Percentiles rank a stretch among this genome's conserved stretches.
These are phyloP conservation scores for Solanum tarapatanum DNA, from an alignment of 257 asterid species.

Conservation along the genomic window DNA sequence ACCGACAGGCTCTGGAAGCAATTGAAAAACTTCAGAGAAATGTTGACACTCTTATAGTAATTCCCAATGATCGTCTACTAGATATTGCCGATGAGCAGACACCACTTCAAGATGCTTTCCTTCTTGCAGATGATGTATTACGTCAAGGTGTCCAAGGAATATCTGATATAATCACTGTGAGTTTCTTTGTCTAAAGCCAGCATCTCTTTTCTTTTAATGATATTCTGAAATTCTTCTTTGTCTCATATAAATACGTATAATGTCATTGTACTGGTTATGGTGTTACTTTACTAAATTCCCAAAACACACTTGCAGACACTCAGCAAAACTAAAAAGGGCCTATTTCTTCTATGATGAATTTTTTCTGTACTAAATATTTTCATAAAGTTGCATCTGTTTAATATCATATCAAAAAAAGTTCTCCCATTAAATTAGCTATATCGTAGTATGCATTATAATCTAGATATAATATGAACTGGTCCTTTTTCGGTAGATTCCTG, in stretches of 20 bases:
- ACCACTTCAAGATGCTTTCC: conserved; percentile 96
- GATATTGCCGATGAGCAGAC: conserved; percentile 94
- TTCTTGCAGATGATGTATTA: conserved; percentile 94
- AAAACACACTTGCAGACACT: neutral
- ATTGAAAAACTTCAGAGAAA: conserved; percentile 92
- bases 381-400: neutral
- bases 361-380: neutral
- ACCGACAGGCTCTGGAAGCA: conserved; percentile 77
- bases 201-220: neutral
- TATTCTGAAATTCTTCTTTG: neutral
- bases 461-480: neutral
- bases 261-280: neutral
- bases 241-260: neutral
- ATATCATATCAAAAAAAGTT: neutral
- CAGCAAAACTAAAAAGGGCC: neutral
- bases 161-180: conserved; percentile 89
- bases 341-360: neutral
- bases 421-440: neutral
- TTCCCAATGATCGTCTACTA: conserved; percentile 91
- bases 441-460: neutral
- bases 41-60: conserved; percentile 91
- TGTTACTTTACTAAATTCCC: neutral
- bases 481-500: conserved; percentile 67
- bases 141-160: conserved; percentile 99
- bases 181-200: neutral